Percentiles rank a stretch among this genome's conserved stretches.
phyloP scores from a whole-genome alignment of 108 stramenopile species.

The Epithemia pelagica region DNA sequence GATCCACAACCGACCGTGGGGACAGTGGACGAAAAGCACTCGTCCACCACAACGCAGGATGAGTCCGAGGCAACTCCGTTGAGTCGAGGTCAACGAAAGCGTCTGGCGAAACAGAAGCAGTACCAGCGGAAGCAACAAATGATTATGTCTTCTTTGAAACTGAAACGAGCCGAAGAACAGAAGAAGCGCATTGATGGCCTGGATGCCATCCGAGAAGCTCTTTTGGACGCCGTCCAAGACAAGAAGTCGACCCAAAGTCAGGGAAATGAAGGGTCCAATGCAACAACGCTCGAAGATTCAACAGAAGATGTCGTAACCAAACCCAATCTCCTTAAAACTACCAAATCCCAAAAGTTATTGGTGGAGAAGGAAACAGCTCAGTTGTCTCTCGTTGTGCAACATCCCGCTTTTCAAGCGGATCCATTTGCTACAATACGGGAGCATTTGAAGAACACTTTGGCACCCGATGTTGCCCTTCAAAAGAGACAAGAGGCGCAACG shows the following conservation, averaged over 20 bases:
- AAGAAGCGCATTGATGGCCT: slow-evolving; percentile 73
- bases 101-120: slow-evolving; percentile 70
- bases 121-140: slow-evolving; percentile 69
- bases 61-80: slow-evolving; percentile 22
- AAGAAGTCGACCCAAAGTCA: not conserved
- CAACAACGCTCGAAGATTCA: slow-evolving; percentile 5
- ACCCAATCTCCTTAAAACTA: slow-evolving; percentile 20
- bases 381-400: slow-evolving; percentile 61
- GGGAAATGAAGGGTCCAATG: not conserved
- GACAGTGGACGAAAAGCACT: too few species aligned
- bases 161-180: slow-evolving; percentile 59
- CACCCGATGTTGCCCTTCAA: slow-evolving; percentile 32
- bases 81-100: slow-evolving; percentile 77
- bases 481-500: slow-evolving; percentile 30
- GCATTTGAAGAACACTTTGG: slow-evolving; percentile 68
- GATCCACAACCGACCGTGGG: too few species aligned
- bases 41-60: too few species aligned
- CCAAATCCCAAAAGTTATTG: slow-evolving; percentile 49
- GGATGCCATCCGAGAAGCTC: slow-evolving; percentile 67
- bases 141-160: slow-evolving; percentile 61
- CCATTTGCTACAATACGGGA: slow-evolving; percentile 74
- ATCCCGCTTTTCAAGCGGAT: slow-evolving; percentile 67
- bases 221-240: slow-evolving; percentile 24
- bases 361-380: slow-evolving; percentile 54
- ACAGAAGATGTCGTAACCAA: not conserved